Evolutionary conservation across 1,284 basidiomycete species (phyloP).

Genomic region (Pseudozyma thailandica): DNA sequence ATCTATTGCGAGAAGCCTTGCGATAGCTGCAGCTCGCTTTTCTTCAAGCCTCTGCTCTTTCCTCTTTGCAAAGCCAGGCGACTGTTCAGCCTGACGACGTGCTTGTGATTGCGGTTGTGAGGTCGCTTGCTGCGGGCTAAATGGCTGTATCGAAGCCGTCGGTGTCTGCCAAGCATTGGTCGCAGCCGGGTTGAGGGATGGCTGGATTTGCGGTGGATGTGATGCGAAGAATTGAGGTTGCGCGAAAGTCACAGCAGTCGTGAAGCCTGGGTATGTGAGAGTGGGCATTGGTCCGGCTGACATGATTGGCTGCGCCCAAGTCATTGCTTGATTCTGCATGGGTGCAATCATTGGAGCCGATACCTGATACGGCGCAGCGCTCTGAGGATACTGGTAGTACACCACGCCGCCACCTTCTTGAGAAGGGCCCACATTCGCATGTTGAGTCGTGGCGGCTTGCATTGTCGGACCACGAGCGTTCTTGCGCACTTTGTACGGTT

Average conservation of each 20-base stretch:
- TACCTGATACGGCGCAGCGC: constrained; percentile 12
- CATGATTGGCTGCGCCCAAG: constrained; percentile 37
- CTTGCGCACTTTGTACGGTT: neutral
- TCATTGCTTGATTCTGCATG: constrained; percentile 16
- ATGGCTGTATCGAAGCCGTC: constrained; percentile 5
- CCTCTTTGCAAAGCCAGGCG: neutral
- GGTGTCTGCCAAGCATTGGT: constrained; percentile 5
- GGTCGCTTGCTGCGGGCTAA: constrained; percentile 6
- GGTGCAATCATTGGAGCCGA: constrained; percentile 7
- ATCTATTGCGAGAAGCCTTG: neutral
- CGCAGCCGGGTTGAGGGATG: constrained; percentile 2
- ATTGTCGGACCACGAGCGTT: neutral
- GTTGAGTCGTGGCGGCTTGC: neutral
- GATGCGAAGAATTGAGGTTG: constrained; percentile 39
- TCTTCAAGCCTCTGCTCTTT: neutral
- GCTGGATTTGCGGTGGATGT: constrained; percentile 15
- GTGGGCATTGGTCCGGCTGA: constrained; percentile 13
- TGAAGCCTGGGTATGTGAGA: constrained; percentile 37
- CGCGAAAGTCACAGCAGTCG: constrained; percentile 35
- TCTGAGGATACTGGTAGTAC: constrained; percentile 25
- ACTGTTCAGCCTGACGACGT: neutral
- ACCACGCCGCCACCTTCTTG: constrained; percentile 11
- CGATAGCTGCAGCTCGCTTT: neutral
- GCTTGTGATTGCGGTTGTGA: neutral
- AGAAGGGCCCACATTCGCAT: neutral